Conservation (phyloP, 2,329 filamentous ascomycete genomes). For the Aspergillus spinulosporus region DNA sequence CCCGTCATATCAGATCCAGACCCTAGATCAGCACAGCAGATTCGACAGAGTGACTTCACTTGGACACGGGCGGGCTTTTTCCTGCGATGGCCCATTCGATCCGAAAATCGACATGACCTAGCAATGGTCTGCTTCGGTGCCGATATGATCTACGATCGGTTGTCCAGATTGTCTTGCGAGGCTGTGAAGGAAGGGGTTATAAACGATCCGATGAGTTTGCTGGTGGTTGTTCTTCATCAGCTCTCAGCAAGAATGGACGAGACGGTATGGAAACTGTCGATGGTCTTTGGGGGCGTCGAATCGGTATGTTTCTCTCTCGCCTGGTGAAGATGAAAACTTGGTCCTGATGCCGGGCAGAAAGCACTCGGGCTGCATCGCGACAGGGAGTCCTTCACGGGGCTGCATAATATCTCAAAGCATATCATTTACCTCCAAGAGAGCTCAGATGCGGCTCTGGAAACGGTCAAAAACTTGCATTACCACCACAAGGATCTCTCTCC, state of each 20-base stretch:
- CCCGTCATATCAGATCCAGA: neutral
- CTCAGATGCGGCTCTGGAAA: neutral
- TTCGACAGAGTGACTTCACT: neutral
- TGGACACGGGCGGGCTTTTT: neutral
- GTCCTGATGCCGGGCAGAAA: neutral
- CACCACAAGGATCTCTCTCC: neutral
- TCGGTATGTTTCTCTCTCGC: neutral
- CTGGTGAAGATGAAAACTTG: neutral
- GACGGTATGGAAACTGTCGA: neutral
- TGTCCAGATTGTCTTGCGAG: neutral
- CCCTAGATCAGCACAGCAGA: neutral
- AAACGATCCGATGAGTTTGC: neutral
- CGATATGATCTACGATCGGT: neutral
- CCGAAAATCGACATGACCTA: too few species aligned
- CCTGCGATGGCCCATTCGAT: neutral
- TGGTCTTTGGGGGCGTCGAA: neutral
- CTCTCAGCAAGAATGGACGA: neutral
- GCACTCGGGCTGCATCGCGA: neutral
- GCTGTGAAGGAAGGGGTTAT: neutral
- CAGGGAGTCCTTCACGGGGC: neutral
- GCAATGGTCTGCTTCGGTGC: neutral
- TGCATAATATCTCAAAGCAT: conserved; percentile 5
- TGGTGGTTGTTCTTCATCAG: neutral
- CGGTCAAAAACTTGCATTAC: neutral
- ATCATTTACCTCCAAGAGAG: conserved; percentile 5